Evolutionary conservation across 164 flowering plant genomes (phyloP).

Genomic region (Echeveria elegans): DNA sequence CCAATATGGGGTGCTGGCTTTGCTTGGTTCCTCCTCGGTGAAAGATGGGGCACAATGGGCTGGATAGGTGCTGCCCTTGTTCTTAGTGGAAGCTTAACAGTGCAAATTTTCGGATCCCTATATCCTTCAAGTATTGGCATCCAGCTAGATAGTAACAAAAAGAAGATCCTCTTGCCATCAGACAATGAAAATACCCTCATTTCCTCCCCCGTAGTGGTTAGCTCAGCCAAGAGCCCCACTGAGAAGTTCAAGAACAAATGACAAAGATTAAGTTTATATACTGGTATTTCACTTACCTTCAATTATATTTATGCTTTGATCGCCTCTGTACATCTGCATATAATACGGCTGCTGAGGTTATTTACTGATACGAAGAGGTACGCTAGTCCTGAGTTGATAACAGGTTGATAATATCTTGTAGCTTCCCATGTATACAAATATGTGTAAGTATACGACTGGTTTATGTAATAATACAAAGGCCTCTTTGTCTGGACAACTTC

Average conservation of each 20-base stretch:
- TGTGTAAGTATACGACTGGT: not conserved
- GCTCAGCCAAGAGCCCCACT: slow-evolving; percentile 16
- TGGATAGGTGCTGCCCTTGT: slow-evolving; percentile 88
- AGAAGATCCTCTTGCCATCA: slow-evolving; percentile 14
- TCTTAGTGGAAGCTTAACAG: slow-evolving; percentile 65
- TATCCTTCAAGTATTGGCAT: slow-evolving; percentile 12
- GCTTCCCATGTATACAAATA: not conserved
- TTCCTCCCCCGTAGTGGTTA: slow-evolving; percentile 19
- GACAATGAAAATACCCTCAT: slow-evolving; percentile 19
- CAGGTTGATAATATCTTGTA: not conserved
- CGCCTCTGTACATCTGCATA: not conserved
- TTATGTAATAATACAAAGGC: not conserved
- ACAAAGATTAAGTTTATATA: not conserved
- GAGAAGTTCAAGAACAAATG: slow-evolving; percentile 13
- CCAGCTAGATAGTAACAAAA: slow-evolving; percentile 14
- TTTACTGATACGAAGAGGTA: not conserved
- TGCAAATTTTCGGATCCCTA: slow-evolving; percentile 51
- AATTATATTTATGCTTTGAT: not conserved
- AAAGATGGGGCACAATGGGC: slow-evolving; percentile 75
- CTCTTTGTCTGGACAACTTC: not conserved
- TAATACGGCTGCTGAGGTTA: not conserved
- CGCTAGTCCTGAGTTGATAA: not conserved
- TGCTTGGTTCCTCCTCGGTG: slow-evolving; percentile 90
- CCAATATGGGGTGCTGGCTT: slow-evolving; percentile 95
- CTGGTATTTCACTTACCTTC: not conserved